Base-by-base conservation (phyloP, 306 rosid species). In the Dryas drummondii region DNA sequence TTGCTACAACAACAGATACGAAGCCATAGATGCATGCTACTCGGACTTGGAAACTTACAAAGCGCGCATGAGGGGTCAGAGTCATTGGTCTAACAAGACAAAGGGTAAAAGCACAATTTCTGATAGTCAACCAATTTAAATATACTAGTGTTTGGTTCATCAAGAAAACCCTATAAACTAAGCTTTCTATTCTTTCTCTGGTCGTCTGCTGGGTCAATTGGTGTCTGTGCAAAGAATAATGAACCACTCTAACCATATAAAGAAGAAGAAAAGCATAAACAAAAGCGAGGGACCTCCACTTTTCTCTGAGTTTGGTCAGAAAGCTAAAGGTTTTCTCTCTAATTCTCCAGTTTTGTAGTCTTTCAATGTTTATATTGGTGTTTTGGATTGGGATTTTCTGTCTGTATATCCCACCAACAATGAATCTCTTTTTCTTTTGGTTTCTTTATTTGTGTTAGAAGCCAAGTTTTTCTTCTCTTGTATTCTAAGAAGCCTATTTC, bases 241-340 rank as follows among this genome's bases (percentile, higher is more conserved):
- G 61, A 10, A 32, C 44, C 26, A 68, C 57, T n/a, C 73, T 69
- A 69, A 51, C 17, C 73, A 37, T 3, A 50, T 4, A 68, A 68
- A 5, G 49, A 32, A 50, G 74, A 53, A 17, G n/a, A 10, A 16
- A 22, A 54, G 46, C 49, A 70, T 7, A 51, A 65, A 9, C 22
- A 22, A 68, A 41, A 40, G 26, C 70, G 58, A 68, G 45, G 58
- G 47, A 48, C 80, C 80, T 48, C 69, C 63, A 17, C 45, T 59
- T 27, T 68, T 77, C 80, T 77, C 75, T 1, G 75, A 40, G 46
- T 68, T 77, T 50, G 80, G 70, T 73, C 65, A 41, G 22, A 69
- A 68, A 69, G 52, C 80, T 12, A 57, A 19, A 68, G 80, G 75
- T 77, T 27, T 11, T 3, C 22, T 9, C 5, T 6, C 17, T 12